Evolutionary conservation across 164 flowering plant genomes (phyloP).

Genomic region (Magnolia kwangsiensis): DNA sequence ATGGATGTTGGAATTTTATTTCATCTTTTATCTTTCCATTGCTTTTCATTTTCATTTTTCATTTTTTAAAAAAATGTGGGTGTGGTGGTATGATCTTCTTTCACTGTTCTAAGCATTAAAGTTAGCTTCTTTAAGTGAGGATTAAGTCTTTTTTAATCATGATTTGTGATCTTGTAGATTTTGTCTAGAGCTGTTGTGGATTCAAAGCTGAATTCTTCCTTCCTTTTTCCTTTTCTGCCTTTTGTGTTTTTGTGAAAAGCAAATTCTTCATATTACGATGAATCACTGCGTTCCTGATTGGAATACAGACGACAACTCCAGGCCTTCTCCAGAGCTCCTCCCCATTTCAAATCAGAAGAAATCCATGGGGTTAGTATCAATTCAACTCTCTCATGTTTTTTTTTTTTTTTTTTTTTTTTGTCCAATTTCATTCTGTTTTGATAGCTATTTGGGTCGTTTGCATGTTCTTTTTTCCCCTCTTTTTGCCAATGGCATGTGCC

Average conservation of each 20-base stretch:
- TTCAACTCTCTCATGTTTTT: constrained; percentile 1
- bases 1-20: background rate
- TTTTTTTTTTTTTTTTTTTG: background rate
- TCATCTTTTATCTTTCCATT: background rate
- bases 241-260: background rate
- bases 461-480: background rate
- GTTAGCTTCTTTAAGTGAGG: background rate
- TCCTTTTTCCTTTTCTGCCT: background rate
- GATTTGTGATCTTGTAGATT: constrained; percentile 4
- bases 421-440: too few relatives aligned
- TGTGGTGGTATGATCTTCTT: constrained; percentile 3
- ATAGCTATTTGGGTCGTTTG: background rate
- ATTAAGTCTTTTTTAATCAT: background rate
- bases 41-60: background rate
- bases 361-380: constrained; percentile 34
- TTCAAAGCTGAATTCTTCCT: background rate
- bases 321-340: constrained; percentile 13
- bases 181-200: constrained; percentile 1
- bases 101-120: constrained; percentile 2
- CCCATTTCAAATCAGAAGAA: constrained; percentile 32
- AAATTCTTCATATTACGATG: constrained; percentile 27
- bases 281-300: constrained; percentile 44
- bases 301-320: constrained; percentile 34
- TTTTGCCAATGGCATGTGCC: too few relatives aligned
- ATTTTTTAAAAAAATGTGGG: background rate